Conservation (phyloP, 1,284 basidiomycete species). For the Irpex sp. region DNA sequence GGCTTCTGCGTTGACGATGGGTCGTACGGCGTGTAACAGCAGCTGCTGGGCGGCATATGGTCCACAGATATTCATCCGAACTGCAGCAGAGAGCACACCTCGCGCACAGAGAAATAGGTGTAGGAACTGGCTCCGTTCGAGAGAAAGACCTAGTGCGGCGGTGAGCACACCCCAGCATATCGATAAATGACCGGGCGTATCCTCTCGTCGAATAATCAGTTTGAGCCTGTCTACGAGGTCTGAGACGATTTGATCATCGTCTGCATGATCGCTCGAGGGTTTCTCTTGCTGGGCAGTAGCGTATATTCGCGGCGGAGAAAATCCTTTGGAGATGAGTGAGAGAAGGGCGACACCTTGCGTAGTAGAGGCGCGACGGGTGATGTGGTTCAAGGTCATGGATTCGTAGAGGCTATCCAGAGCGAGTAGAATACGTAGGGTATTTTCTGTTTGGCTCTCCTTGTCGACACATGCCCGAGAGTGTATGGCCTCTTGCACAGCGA, state of each 20-base stretch:
- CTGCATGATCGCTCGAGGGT: neutral
- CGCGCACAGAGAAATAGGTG: constrained; percentile 93
- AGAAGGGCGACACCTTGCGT: constrained; percentile 93
- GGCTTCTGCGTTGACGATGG: constrained; percentile 56
- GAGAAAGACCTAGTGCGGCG: constrained; percentile 66
- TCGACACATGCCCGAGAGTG: neutral
- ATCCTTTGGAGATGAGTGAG: constrained; percentile 81
- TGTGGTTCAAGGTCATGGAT: constrained; percentile 83
- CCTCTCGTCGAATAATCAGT: constrained; percentile 55
- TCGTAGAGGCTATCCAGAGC: constrained; percentile 79
- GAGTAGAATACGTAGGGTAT: constrained; percentile 36
- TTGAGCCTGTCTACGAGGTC: constrained; percentile 64
- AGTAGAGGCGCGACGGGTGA: constrained; percentile 81
- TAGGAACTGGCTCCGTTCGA: constrained; percentile 74
- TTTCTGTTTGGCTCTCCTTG: constrained; percentile 5
- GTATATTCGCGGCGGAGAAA: constrained; percentile 48
- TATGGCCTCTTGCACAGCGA: constrained; percentile 24
- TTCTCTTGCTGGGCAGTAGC: neutral
- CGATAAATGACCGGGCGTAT: constrained; percentile 78
- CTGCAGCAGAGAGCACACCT: constrained; percentile 83
- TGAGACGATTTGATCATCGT: constrained; percentile 5
- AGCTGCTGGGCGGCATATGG: constrained; percentile 92
- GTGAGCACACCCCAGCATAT: constrained; percentile 88
- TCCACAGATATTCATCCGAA: constrained; percentile 87
- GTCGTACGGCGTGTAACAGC: constrained; percentile 66